These are phyloP conservation scores for Perilla frutescens DNA, from an alignment of 257 asterid genomes.

Conservation along the genomic window DNA sequence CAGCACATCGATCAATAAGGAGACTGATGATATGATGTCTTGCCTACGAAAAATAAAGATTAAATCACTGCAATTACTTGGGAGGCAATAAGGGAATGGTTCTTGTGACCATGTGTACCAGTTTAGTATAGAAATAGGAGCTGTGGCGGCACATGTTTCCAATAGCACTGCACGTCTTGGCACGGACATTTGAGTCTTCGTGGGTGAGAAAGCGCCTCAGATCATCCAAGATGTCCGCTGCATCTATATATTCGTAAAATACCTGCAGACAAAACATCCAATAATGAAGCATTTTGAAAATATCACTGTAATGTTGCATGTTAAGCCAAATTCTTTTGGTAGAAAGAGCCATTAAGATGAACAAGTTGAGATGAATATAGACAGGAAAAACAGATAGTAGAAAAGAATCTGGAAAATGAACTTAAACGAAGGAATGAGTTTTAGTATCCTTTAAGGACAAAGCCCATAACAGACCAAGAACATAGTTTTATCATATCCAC, in stretches of 20 bases:
- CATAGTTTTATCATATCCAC: not conserved
- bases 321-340: too few relatives aligned
- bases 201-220: constrained; percentile 78
- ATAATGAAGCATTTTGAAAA: constrained; percentile 16
- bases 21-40: constrained; percentile 67
- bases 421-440: not conserved
- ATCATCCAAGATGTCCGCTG: constrained; percentile 78
- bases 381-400: constrained; percentile 5
- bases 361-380: not conserved
- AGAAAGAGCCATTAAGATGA: not conserved
- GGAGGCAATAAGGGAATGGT: constrained; percentile 5
- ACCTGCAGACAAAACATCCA: constrained; percentile 52
- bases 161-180: constrained; percentile 90
- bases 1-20: constrained; percentile 88
- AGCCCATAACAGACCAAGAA: not conserved
- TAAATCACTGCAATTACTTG: constrained; percentile 10
- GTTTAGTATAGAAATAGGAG: constrained; percentile 76
- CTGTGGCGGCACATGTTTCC: constrained; percentile 99
- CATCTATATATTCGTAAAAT: constrained; percentile 71
- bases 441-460: too few relatives aligned
- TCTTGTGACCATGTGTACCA: constrained; percentile 53
- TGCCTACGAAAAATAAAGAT: constrained; percentile 50
- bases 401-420: not conserved
- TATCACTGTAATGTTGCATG: not conserved
- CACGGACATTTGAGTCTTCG: constrained; percentile 89